Percentiles rank a stretch among this genome's conserved stretches.
phyloP scores from a whole-genome alignment of 2,329 filamentous ascomycete species.

The Spiromastix sp. region DNA sequence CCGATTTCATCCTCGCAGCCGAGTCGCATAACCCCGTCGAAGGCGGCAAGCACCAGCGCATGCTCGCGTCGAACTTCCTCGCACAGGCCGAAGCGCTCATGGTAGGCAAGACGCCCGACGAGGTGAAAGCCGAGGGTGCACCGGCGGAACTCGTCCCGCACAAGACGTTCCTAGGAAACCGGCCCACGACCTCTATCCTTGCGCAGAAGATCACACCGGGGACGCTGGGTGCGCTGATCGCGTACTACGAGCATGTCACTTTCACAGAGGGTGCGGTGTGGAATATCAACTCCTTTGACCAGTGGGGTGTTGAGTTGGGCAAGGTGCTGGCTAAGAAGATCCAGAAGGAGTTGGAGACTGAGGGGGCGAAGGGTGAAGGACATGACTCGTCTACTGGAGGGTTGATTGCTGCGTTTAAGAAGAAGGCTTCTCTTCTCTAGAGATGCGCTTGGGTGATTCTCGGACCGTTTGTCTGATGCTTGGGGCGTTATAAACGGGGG shows the following conservation, averaged over 20 bases:
- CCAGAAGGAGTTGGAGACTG: conserved; percentile 67
- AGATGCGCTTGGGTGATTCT: background rate
- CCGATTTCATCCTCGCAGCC: conserved; percentile 94
- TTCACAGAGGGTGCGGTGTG: conserved; percentile 96
- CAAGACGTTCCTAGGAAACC: conserved; percentile 98
- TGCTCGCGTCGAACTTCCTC: conserved; percentile 43
- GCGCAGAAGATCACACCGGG: conserved; percentile 89
- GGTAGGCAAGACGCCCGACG: conserved; percentile 43
- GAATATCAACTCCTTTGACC: conserved; percentile 99
- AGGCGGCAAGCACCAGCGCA: conserved; percentile 80
- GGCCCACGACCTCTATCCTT: conserved; percentile 89
- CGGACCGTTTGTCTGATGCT: background rate
- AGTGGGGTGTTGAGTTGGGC: conserved; percentile 98
- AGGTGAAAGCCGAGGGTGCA: conserved; percentile 39
- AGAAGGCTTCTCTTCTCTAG: conserved; percentile 40
- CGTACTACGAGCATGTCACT: conserved; percentile 97
- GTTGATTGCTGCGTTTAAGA: conserved; percentile 87
- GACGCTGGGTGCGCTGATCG: conserved; percentile 87
- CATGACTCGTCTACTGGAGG: conserved; percentile 86
- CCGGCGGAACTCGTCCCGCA: conserved; percentile 63
- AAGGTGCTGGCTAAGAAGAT: conserved; percentile 94
- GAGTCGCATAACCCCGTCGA: conserved; percentile 94
- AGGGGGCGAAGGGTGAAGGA: conserved; percentile 55
- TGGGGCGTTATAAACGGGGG: too few relatives aligned
- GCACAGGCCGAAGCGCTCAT: conserved; percentile 41